Evolutionary conservation across 1,284 basidiomycete species (phyloP).

Genomic region (Ustilago hordei): DNA sequence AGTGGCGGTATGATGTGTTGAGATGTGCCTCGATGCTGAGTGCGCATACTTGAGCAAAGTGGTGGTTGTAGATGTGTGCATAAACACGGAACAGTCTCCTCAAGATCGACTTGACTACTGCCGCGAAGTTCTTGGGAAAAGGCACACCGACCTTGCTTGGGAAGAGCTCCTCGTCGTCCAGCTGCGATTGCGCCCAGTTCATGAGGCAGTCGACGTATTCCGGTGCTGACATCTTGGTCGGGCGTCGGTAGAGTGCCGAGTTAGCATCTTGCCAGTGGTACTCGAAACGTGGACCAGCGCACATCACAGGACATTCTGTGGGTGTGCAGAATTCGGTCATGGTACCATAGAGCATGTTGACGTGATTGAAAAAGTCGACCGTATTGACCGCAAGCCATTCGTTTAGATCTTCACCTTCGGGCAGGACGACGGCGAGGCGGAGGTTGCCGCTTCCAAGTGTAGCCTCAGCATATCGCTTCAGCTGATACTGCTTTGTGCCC

Average conservation of each 20-base stretch:
- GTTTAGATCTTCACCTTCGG: conserved; percentile 67
- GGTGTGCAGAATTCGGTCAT: conserved; percentile 68
- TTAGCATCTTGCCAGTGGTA: conserved; percentile 93
- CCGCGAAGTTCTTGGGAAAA: conserved; percentile 90
- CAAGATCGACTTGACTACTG: conserved; percentile 91
- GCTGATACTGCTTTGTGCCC: conserved; percentile 95
- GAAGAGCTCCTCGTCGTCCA: conserved; percentile 93
- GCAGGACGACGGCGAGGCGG: conserved; percentile 64
- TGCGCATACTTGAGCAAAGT: conserved; percentile 98
- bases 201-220: conserved; percentile 98
- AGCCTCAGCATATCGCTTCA: conserved; percentile 96
- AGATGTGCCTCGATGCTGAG: conserved; percentile 98
- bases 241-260: conserved; percentile 61
- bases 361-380: conserved; percentile 69
- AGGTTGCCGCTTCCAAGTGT: conserved; percentile 78
- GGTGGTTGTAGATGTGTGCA: conserved; percentile 98
- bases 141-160: conserved; percentile 94
- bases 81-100: conserved; percentile 95
- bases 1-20: conserved; percentile 98
- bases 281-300: conserved; percentile 94
- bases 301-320: conserved; percentile 91
- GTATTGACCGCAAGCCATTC: conserved; percentile 70
- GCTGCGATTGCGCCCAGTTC: conserved; percentile 95
- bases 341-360: conserved; percentile 69
- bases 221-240: conserved; percentile 67